These are phyloP conservation scores for Metschnikowia lachancei DNA, from an alignment of 805 yeast genomes.

Conservation along the genomic window DNA sequence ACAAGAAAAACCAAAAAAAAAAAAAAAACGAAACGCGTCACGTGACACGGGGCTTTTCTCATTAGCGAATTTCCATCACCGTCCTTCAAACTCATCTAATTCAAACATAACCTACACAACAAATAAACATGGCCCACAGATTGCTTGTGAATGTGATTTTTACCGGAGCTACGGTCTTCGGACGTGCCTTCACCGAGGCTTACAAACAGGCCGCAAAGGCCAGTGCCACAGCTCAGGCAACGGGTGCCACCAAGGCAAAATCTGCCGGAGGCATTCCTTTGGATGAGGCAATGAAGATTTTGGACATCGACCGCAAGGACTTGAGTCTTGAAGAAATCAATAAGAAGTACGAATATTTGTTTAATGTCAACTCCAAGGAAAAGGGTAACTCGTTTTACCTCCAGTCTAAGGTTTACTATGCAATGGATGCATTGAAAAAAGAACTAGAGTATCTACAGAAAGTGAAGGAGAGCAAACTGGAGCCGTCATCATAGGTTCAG, in stretches of 20 bases:
- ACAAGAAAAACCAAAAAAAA: no score
- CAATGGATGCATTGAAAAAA: constrained; percentile 83
- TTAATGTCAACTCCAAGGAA: constrained; percentile 86
- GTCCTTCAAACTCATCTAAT: background rate
- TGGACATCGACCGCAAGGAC: constrained; percentile 66
- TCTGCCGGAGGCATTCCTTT: constrained; percentile 76
- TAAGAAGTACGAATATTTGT: constrained; percentile 74
- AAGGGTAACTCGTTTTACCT: constrained; percentile 94
- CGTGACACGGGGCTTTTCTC: background rate
- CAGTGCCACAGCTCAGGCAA: constrained; percentile 57
- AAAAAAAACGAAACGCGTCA: background rate
- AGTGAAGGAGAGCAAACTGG: constrained; percentile 30
- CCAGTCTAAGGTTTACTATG: constrained; percentile 90
- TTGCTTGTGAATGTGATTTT: constrained; percentile 82
- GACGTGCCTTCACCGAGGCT: constrained; percentile 94
- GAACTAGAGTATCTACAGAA: constrained; percentile 65
- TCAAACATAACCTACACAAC: background rate
- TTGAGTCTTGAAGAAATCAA: constrained; percentile 58
- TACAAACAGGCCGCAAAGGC: constrained; percentile 95
- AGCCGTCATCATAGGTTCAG: constrained; percentile 3
- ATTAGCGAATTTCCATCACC: background rate
- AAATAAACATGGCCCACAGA: constrained; percentile 75
- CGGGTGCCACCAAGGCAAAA: constrained; percentile 40
- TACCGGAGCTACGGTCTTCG: constrained; percentile 95
- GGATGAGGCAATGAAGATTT: constrained; percentile 88